Evolutionary conservation across 495 filamentous ascomycete species (phyloP).

Genomic region (Talaromyces adpressus): DNA sequence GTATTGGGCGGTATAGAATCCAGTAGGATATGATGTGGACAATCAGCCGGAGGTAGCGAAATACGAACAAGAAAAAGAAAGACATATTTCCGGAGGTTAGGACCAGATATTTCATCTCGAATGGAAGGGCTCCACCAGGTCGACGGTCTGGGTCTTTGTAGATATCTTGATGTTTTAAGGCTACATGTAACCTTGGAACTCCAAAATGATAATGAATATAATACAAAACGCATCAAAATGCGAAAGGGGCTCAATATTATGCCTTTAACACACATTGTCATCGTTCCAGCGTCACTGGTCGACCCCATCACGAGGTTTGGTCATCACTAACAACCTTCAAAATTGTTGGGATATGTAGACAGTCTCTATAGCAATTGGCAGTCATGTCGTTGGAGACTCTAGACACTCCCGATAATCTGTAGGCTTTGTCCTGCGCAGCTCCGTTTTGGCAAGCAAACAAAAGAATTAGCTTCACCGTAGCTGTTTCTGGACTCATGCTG

Average conservation of each 20-base stretch:
- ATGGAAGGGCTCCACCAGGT: background rate
- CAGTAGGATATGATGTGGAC: conserved; percentile 39
- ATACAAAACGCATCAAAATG: background rate
- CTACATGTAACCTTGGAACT: background rate
- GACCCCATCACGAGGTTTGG: background rate
- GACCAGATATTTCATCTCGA: background rate
- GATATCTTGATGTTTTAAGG: background rate
- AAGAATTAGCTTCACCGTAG: background rate
- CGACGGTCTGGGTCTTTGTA: background rate
- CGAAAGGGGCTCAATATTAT: background rate
- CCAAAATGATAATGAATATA: background rate
- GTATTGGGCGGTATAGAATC: conserved; percentile 29
- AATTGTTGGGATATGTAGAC: background rate
- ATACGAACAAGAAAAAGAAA: conserved; percentile 14
- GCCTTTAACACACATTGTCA: background rate
- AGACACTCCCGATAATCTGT: background rate
- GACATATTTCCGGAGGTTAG: background rate
- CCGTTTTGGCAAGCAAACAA: background rate
- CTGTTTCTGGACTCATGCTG: too few relatives aligned
- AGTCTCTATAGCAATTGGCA: background rate
- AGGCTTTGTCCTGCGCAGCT: background rate
- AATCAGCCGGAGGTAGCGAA: conserved; percentile 40
- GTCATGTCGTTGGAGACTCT: background rate
- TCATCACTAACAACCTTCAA: background rate
- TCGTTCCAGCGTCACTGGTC: background rate